Base-by-base conservation (phyloP, 208 protist species). In the Crithidia brevicula region DNA sequence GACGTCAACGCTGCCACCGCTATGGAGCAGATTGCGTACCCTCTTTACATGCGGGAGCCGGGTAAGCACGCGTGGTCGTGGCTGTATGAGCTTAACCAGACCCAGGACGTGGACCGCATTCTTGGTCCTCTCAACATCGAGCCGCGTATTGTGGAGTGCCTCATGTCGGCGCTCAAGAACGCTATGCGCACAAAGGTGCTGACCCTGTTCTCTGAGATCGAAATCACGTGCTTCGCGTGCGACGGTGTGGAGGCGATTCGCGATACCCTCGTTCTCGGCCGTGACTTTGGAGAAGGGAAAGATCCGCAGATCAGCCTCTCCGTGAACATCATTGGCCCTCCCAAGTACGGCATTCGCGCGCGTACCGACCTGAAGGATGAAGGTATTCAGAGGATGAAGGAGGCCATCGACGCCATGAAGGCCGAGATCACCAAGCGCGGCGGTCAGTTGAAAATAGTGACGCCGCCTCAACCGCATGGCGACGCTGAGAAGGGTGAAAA, bases 201-300 rank as follows among this genome's bases (percentile, higher is more conserved):
- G 52, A 98, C 98, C 52, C 82, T 99, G 33, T 80, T 93, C 38
- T 97, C 97, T 2, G 97, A 99, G 67, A 89, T 99, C 31, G 95
- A 99, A 68, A 96, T 99, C 28, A 98, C 97, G n/a, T 99, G 98
- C 86, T 99, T 98, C 80, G 80, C 86, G 25, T 98, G 97, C 73
- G 98, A 99, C 77, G 98, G 98, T 57, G 98, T 99, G 54, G 95
- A 99, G 67, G 98, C 97, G 8, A 97, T 99, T 65, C 98, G 98
- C 62, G 76, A 91, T 10, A 94, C 98, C 1, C 88, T 99, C 3
- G 56, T 88, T 16, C 76, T 96, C 18, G 98, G 97, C n/a, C 79
- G 97, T 54, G 81, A 83, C 13, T 92, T 82, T 71, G 71, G 82
- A 8, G 86, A 82, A n/a, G 91, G 88, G 27, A 81, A 94, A 15